These are phyloP conservation scores for Triadica sebifera DNA, from an alignment of 345 rosid genomes.

Conservation along the genomic window DNA sequence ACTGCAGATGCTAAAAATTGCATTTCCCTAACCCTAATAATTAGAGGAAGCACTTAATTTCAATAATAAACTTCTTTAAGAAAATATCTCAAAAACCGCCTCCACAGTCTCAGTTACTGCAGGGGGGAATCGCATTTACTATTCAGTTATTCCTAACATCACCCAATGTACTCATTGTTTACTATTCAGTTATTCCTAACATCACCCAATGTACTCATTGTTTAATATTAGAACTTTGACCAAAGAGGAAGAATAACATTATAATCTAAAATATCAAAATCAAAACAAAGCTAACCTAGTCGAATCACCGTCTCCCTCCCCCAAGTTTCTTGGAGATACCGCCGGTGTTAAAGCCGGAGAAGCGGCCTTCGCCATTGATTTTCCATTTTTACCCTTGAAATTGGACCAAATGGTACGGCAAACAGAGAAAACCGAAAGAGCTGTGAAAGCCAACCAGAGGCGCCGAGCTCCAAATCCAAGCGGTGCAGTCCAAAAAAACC, in stretches of 20 bases:
- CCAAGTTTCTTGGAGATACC: conserved; percentile 18
- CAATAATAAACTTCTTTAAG: neutral
- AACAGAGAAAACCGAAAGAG: conserved; percentile 79
- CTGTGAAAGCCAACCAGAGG: conserved; percentile 88
- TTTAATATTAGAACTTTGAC: neutral
- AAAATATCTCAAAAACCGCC: neutral
- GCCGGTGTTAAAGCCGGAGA: conserved; percentile 15
- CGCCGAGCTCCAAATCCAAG: conserved; percentile 95
- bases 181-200: neutral
- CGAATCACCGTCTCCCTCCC: conserved; percentile 31
- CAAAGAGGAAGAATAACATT: neutral
- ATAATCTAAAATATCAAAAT: neutral
- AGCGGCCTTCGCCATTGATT: conserved; percentile 26
- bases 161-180: neutral
- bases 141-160: neutral
- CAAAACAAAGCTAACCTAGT: conserved; percentile 35
- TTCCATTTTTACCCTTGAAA: conserved; percentile 38
- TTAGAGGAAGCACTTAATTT: neutral
- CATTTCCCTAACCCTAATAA: neutral
- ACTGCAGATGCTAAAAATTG: neutral
- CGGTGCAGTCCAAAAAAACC: conserved; percentile 87
- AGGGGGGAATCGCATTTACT: neutral
- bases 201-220: neutral
- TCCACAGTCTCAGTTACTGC: neutral
- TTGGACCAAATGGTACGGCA: conserved; percentile 70